phyloP scores from a whole-genome alignment of 441 rosid species.

The Dalechampia spathulata region DNA sequence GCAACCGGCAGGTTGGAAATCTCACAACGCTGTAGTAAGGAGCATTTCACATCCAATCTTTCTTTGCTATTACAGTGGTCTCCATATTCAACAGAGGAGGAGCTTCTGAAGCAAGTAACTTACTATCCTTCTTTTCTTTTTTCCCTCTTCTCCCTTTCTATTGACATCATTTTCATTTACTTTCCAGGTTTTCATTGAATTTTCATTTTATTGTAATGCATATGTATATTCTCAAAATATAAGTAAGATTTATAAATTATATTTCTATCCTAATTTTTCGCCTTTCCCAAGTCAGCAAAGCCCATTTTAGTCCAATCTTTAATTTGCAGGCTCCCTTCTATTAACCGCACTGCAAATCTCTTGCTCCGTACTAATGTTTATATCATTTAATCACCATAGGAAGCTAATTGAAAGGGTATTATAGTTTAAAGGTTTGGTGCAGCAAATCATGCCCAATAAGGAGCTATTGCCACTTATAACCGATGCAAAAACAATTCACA shows the following conservation, averaged over 20 bases:
- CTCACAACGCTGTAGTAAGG: conserved; percentile 33
- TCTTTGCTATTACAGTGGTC: conserved; percentile 79
- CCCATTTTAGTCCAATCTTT: neutral
- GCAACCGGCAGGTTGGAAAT: conserved; percentile 30
- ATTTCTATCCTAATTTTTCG: too few relatives aligned
- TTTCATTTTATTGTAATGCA: too few relatives aligned
- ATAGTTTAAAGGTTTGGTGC: neutral
- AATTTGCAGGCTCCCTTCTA: neutral
- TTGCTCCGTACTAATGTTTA: neutral
- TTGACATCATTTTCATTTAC: neutral
- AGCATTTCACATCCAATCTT: conserved; percentile 52
- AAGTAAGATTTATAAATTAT: too few relatives aligned
- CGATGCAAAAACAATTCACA: neutral
- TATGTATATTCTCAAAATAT: too few relatives aligned
- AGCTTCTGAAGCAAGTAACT: conserved; percentile 82
- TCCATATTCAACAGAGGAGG: conserved; percentile 76
- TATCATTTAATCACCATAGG: neutral
- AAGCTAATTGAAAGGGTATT: neutral
- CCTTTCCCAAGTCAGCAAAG: neutral
- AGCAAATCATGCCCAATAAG: neutral
- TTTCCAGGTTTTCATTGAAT: too few relatives aligned
- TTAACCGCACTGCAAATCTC: neutral
- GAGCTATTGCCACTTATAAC: neutral
- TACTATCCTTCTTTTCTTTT: conserved; percentile 4
- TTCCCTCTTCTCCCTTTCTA: neutral